Percentiles rank a stretch among this genome's conserved stretches.
These are phyloP conservation scores for Aspergillus sp. DNA, from an alignment of 2,329 filamentous ascomycete genomes.

Conservation along the genomic window DNA sequence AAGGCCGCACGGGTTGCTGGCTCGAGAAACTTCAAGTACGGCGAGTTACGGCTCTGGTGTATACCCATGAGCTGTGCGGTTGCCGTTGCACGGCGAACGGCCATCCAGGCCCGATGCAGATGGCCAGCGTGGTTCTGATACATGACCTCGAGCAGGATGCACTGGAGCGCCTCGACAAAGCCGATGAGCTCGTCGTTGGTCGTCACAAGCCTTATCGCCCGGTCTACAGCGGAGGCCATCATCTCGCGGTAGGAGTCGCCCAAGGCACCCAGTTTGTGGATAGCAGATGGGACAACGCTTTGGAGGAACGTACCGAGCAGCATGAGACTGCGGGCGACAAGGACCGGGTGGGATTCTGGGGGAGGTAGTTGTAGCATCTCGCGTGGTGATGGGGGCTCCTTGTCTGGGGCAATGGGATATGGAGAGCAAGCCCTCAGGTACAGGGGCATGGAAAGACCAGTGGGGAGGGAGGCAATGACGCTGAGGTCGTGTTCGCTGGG, in stretches of 20 bases:
- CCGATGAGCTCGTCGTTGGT: slow-evolving; percentile 40
- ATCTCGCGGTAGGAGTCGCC: not conserved
- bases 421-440: not conserved
- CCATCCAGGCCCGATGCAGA: slow-evolving; percentile 44
- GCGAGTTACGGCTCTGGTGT: slow-evolving; percentile 21
- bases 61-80: slow-evolving; percentile 46
- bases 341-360: slow-evolving; percentile 46
- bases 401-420: not conserved
- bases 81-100: slow-evolving; percentile 37
- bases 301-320: slow-evolving; percentile 51
- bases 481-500: slow-evolving; percentile 5
- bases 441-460: not conserved
- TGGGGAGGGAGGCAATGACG: slow-evolving; percentile 1
- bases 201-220: slow-evolving; percentile 35
- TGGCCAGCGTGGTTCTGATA: slow-evolving; percentile 44
- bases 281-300: slow-evolving; percentile 33
- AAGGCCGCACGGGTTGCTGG: slow-evolving; percentile 24
- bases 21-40: slow-evolving; percentile 22
- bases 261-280: not conserved
- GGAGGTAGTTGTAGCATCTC: slow-evolving; percentile 39
- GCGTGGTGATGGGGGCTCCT: not conserved
- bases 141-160: slow-evolving; percentile 44
- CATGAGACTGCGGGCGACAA: slow-evolving; percentile 52
- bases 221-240: slow-evolving; percentile 19
- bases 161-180: slow-evolving; percentile 45